Evolutionary conservation across 179 eudicot genomes (phyloP).

Genomic region (Camellia oleifera): DNA sequence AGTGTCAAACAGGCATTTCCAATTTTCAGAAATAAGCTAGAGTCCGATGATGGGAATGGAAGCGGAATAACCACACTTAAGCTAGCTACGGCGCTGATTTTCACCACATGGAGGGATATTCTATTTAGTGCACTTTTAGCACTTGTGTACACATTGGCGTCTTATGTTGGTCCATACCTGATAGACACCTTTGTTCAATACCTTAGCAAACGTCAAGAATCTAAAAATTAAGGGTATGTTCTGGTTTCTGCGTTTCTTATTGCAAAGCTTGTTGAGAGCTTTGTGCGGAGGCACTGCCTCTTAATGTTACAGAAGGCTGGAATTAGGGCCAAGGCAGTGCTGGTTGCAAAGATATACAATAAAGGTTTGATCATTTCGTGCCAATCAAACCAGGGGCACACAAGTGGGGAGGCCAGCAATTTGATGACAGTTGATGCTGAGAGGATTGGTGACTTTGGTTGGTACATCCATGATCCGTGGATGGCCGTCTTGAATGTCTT

Average conservation of each 20-base stretch:
- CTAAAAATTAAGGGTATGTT: constrained; percentile 39
- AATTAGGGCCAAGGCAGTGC: constrained; percentile 25
- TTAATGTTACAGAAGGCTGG: constrained; percentile 27
- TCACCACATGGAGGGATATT: constrained; percentile 48
- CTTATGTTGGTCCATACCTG: constrained; percentile 75
- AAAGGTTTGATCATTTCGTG: constrained; percentile 41
- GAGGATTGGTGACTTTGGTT: constrained; percentile 56
- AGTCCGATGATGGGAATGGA: constrained; percentile 23
- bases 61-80: constrained; percentile 39
- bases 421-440: constrained; percentile 76
- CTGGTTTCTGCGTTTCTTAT: constrained; percentile 48
- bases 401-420: constrained; percentile 35
- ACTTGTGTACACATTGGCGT: constrained; percentile 41
- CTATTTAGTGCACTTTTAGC: constrained; percentile 37
- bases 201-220: constrained; percentile 42
- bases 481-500: constrained; percentile 48
- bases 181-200: constrained; percentile 65
- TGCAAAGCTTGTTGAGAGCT: constrained; percentile 59
- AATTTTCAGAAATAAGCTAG: constrained; percentile 29
- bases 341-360: constrained; percentile 20
- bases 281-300: constrained; percentile 56
- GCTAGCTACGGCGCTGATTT: constrained; percentile 50
- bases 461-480: constrained; percentile 81
- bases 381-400: constrained; percentile 52
- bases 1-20: constrained; percentile 47